Conservation (phyloP, 345 rosid species). For the Geranium rotundifolium region DNA sequence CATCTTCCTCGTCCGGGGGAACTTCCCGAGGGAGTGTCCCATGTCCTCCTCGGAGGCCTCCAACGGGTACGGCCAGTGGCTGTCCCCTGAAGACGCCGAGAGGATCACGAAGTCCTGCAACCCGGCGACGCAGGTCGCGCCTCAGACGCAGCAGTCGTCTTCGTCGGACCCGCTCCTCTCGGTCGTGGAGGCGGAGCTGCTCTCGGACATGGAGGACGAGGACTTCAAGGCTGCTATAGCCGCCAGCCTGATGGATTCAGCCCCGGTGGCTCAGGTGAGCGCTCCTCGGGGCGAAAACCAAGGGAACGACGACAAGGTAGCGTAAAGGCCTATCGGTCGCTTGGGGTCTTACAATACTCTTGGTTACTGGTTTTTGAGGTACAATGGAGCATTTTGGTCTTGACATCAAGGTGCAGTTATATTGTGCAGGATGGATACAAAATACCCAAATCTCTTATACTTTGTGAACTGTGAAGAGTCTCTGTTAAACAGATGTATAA, state of each 20-base stretch:
- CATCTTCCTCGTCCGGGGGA: constrained; percentile 81
- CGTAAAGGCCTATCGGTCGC: constrained; percentile 13
- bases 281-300: constrained; percentile 22
- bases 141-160: constrained; percentile 21
- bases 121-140: constrained; percentile 22
- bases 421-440: neutral
- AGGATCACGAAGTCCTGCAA: constrained; percentile 54
- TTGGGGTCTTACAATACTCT: neutral
- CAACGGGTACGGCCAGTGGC: constrained; percentile 79
- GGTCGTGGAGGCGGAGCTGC: constrained; percentile 25
- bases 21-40: constrained; percentile 73
- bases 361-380: constrained; percentile 1
- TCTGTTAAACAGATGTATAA: neutral
- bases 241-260: constrained; percentile 72
- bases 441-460: neutral
- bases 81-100: constrained; percentile 82
- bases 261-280: constrained; percentile 30
- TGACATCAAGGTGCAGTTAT: neutral
- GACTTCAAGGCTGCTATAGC: constrained; percentile 87
- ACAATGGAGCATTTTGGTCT: constrained; percentile 5
- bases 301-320: constrained; percentile 17
- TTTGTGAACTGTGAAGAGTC: neutral
- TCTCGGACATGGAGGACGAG: constrained; percentile 55
- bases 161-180: constrained; percentile 17
- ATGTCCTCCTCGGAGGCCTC: constrained; percentile 62